These are phyloP conservation scores for Podila horticola DNA, from an alignment of 192 early-diverging fungal species.

Conservation along the genomic window DNA sequence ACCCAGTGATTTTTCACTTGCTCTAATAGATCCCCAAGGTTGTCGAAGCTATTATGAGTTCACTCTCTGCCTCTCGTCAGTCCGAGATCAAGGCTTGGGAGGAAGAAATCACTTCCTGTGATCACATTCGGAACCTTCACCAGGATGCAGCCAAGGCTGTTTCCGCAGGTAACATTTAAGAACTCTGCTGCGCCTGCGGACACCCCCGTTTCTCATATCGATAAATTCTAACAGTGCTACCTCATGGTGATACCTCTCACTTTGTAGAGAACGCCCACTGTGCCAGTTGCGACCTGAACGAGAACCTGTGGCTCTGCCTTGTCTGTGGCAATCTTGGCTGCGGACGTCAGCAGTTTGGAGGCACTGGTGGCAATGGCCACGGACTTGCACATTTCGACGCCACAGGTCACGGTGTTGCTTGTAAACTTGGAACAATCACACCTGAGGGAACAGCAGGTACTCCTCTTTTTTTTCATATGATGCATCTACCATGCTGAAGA, in stretches of 20 bases:
- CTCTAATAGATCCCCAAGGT: conserved; percentile 63
- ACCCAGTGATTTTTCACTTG: neutral
- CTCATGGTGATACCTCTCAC: neutral
- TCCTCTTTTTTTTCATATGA: neutral
- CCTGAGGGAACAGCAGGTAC: conserved; percentile 94
- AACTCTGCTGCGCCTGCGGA: neutral
- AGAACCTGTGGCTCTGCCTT: conserved; percentile 97
- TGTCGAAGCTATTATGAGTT: conserved; percentile 75
- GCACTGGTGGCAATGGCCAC: conserved; percentile 93
- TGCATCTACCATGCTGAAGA: neutral
- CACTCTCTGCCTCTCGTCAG: conserved; percentile 84
- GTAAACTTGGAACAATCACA: conserved; percentile 97
- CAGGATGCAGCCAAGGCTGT: conserved; percentile 70
- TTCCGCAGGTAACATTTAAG: conserved; percentile 46
- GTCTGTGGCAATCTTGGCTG: conserved; percentile 94
- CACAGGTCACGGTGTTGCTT: conserved; percentile 84
- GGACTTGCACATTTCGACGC: conserved; percentile 85
- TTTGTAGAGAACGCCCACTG: conserved; percentile 75
- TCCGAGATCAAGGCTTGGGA: conserved; percentile 96
- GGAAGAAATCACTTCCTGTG: conserved; percentile 82
- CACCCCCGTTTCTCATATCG: neutral
- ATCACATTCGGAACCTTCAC: conserved; percentile 76
- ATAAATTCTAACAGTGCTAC: neutral
- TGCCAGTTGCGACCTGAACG: conserved; percentile 82
- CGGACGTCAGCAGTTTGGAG: conserved; percentile 94